Percentiles rank a stretch among this genome's conserved stretches.
Evolutionary conservation across 192 early-diverging fungal genomes (phyloP).

Genomic region (Coemansia sp.): DNA sequence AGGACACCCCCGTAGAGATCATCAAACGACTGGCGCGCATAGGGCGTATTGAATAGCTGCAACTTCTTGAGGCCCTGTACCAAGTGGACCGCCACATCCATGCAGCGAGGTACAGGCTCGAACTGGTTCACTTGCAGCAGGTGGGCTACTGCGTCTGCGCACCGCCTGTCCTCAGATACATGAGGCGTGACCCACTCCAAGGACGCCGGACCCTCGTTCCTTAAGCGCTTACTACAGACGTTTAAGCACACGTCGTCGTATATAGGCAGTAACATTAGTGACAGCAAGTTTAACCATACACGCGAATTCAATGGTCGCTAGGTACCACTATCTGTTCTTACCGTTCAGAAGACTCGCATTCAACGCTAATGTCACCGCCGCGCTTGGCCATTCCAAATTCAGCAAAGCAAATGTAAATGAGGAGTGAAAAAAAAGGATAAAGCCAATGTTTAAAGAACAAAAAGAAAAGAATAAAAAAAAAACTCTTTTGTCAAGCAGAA

Average conservation of each 20-base stretch:
- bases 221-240: conserved; percentile 45
- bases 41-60: conserved; percentile 24
- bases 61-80: conserved; percentile 45
- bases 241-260: neutral
- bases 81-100: conserved; percentile 41
- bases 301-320: neutral
- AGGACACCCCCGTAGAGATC: conserved; percentile 32
- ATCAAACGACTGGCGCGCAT: conserved; percentile 29
- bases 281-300: neutral
- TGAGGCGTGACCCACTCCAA: conserved; percentile 13
- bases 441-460: neutral
- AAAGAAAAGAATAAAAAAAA: neutral
- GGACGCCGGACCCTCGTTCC: conserved; percentile 21
- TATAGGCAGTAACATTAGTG: neutral
- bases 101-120: conserved; percentile 17
- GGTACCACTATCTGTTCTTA: neutral
- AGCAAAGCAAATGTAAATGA: neutral
- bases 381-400: conserved; percentile 35
- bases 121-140: conserved; percentile 23
- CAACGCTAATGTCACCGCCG: conserved; percentile 26
- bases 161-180: conserved; percentile 28
- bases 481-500: neutral
- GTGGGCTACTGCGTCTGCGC: conserved; percentile 12
- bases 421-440: neutral
- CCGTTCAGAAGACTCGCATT: conserved; percentile 48